These are phyloP conservation scores for Rhytidhysteron rufulum DNA, from an alignment of 2,329 filamentous ascomycete species.

Conservation along the genomic window DNA sequence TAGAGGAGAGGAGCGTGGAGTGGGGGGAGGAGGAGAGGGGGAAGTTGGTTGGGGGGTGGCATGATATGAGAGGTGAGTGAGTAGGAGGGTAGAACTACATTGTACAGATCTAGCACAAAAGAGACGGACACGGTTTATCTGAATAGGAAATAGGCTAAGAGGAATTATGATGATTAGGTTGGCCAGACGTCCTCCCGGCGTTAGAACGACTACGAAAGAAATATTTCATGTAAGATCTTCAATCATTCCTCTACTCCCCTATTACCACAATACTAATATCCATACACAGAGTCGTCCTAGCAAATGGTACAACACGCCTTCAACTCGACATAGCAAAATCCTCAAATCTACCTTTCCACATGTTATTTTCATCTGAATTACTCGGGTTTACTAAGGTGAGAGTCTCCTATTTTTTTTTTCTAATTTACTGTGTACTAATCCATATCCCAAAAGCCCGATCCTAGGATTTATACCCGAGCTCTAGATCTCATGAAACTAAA, in stretches of 20 bases:
- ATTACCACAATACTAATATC: background rate
- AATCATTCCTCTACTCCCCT: background rate
- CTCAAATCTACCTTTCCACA: slow-evolving; percentile 46
- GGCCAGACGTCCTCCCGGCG: background rate
- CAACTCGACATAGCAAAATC: slow-evolving; percentile 50
- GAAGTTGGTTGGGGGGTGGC: background rate
- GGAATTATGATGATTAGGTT: too few species aligned
- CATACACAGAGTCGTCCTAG: slow-evolving; percentile 39
- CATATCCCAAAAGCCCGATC: slow-evolving; percentile 36
- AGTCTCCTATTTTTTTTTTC: background rate
- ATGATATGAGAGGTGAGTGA: too few species aligned
- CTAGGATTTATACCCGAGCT: slow-evolving; percentile 44
- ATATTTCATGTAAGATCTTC: background rate
- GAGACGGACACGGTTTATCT: too few species aligned
- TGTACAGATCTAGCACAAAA: too few species aligned
- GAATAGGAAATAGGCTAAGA: too few species aligned
- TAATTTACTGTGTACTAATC: background rate
- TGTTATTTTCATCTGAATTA: slow-evolving; percentile 52
- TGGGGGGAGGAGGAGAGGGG: background rate
- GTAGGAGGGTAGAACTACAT: too few species aligned
- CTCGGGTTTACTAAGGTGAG: slow-evolving; percentile 31
- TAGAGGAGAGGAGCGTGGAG: background rate
- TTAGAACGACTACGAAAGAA: background rate
- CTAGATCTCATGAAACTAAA: slow-evolving; percentile 42
- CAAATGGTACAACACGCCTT: slow-evolving; percentile 53